Conservation (phyloP, 768 basidiomycete genomes). For the Russula sp. region DNA sequence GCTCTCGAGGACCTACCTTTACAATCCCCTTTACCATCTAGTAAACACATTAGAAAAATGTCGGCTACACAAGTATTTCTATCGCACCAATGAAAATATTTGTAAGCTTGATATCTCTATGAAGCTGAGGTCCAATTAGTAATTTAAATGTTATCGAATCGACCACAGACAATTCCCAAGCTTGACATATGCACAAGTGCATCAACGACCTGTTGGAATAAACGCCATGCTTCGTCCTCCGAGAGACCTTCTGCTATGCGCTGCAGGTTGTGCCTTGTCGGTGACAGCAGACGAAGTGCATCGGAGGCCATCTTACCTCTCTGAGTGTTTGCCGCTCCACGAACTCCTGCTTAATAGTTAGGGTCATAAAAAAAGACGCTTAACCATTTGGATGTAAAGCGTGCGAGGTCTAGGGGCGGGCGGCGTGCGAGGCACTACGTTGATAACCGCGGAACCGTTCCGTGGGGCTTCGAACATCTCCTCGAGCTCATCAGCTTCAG, state of each 20-base stretch:
- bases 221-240: constrained; percentile 84
- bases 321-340: constrained; percentile 87
- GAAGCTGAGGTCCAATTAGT: constrained; percentile 45
- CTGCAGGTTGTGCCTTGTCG: constrained; percentile 36
- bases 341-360: constrained; percentile 58
- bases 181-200: constrained; percentile 88
- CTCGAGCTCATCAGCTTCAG: constrained; percentile 34
- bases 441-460: constrained; percentile 22
- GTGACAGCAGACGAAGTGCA: constrained; percentile 14
- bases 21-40: constrained; percentile 79
- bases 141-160: background rate
- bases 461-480: constrained; percentile 29
- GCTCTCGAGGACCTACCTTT: constrained; percentile 49
- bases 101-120: constrained; percentile 87
- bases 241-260: constrained; percentile 75
- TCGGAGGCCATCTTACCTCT: constrained; percentile 50
- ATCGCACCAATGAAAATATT: constrained; percentile 91
- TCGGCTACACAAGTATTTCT: background rate
- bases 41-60: constrained; percentile 6
- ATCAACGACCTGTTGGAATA: constrained; percentile 88
- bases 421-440: constrained; percentile 19
- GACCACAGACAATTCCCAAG: constrained; percentile 67
- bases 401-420: constrained; percentile 43
- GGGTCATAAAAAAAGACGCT: constrained; percentile 26
- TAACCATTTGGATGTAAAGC: constrained; percentile 92